Percentiles rank a stretch among this genome's conserved stretches.
Conservation (phyloP, 305 asterid species). For the Fraxinus angustifolia region DNA sequence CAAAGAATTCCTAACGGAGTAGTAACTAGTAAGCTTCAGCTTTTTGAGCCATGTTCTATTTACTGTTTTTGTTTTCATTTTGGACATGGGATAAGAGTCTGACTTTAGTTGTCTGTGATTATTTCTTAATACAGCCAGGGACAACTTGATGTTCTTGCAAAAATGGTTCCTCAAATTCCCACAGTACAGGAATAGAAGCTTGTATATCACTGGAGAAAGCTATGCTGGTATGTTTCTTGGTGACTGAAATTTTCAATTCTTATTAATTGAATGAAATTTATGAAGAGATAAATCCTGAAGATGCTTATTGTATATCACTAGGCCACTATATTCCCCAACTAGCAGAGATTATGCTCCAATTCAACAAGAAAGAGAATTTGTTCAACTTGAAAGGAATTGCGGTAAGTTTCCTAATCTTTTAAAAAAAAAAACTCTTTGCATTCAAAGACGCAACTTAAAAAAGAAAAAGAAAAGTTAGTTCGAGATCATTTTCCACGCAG, state of each 20-base stretch:
- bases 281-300: neutral
- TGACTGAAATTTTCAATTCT: neutral
- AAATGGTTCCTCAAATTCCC: constrained; percentile 73
- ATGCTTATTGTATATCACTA: constrained; percentile 10
- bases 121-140: constrained; percentile 35
- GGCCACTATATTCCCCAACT: constrained; percentile 85
- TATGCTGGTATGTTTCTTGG: constrained; percentile 55
- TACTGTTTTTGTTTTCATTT: no score
- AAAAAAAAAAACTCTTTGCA: neutral
- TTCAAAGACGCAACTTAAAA: neutral
- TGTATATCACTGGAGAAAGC: constrained; percentile 74
- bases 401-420: constrained; percentile 37
- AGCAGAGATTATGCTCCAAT: constrained; percentile 54
- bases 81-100: no score
- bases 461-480: neutral
- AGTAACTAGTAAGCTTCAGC: no score
- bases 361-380: constrained; percentile 45
- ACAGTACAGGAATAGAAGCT: constrained; percentile 48
- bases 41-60: no score
- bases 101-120: no score
- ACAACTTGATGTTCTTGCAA: constrained; percentile 63
- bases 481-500: neutral
- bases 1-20: no score
- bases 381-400: constrained; percentile 78
- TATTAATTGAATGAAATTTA: neutral